Conservation (phyloP, 148 eudicot genomes). For the Persicaria maculosa region DNA sequence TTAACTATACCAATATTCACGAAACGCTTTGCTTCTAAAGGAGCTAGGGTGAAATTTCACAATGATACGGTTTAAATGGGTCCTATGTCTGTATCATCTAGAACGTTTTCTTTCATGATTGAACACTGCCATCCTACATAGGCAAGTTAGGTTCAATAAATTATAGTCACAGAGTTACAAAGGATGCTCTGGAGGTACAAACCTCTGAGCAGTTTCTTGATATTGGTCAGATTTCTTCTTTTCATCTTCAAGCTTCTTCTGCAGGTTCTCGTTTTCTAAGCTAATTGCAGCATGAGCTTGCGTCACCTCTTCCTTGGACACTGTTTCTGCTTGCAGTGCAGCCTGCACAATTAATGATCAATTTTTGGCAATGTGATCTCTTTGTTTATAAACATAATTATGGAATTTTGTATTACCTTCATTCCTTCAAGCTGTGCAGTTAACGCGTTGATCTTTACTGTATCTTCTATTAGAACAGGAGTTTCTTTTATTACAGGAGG, state of each 20-base stretch:
- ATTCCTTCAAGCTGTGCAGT: conserved; percentile 32
- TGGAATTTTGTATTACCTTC: conserved; percentile 22
- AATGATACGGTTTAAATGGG: not conserved
- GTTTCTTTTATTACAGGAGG: conserved; percentile 93
- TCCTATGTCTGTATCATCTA: not conserved
- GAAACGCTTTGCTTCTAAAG: not conserved
- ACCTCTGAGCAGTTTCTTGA: conserved; percentile 41
- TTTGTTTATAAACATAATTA: not conserved
- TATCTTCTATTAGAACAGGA: conserved; percentile 56
- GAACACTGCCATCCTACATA: not conserved
- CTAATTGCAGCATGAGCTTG: conserved; percentile 20
- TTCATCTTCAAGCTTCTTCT: conserved; percentile 30
- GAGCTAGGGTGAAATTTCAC: not conserved
- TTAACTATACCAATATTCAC: not conserved
- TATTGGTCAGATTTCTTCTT: conserved; percentile 26
- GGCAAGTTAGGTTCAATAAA: not conserved
- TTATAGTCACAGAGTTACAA: not conserved
- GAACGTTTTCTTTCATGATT: not conserved
- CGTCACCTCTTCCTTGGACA: conserved; percentile 30
- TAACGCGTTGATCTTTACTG: conserved; percentile 32
- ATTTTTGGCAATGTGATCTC: not conserved
- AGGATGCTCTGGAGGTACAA: conserved; percentile 20
- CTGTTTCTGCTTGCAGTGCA: conserved; percentile 25
- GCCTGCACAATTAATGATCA: conserved; percentile 21
- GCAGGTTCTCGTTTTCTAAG: conserved; percentile 30